These are phyloP conservation scores for Populus hybrid DNA, from an alignment of 441 rosid species.

Conservation along the genomic window DNA sequence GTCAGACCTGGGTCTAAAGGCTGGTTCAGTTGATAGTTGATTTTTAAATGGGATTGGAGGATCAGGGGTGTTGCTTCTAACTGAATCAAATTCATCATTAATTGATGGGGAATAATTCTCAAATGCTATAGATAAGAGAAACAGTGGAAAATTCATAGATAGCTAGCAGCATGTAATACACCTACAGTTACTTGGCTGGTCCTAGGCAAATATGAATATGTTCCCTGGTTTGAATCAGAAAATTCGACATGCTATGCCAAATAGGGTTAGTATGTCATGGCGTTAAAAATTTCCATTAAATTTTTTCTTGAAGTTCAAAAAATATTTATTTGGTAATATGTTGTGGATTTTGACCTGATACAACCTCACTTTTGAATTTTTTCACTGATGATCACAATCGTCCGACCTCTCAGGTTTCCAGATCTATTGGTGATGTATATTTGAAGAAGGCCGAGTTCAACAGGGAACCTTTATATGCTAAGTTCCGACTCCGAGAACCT, in stretches of 20 bases:
- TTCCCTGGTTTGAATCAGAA: background rate
- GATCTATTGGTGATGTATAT: constrained; percentile 91
- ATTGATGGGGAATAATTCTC: background rate
- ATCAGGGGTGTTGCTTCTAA: background rate
- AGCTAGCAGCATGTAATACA: background rate
- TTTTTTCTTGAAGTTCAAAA: background rate
- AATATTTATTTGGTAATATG: background rate
- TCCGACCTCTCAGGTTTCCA: constrained; percentile 58
- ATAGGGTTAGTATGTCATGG: background rate
- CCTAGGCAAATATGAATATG: background rate
- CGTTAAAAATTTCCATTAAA: background rate
- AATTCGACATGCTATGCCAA: background rate
- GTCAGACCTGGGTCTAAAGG: background rate
- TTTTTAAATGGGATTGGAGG: background rate
- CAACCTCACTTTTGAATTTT: constrained; percentile 12
- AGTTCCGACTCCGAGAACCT: constrained; percentile 79
- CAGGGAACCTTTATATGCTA: constrained; percentile 70
- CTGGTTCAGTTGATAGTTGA: background rate
- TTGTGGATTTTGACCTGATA: background rate
- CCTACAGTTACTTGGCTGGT: background rate
- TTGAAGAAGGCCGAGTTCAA: constrained; percentile 91
- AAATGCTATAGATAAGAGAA: background rate
- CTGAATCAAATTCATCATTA: background rate
- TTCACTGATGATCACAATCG: constrained; percentile 18
- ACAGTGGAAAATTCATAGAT: background rate